Evolutionary conservation across 192 early-diverging fungal species (phyloP).

Genomic region (Coemansia sp.): DNA sequence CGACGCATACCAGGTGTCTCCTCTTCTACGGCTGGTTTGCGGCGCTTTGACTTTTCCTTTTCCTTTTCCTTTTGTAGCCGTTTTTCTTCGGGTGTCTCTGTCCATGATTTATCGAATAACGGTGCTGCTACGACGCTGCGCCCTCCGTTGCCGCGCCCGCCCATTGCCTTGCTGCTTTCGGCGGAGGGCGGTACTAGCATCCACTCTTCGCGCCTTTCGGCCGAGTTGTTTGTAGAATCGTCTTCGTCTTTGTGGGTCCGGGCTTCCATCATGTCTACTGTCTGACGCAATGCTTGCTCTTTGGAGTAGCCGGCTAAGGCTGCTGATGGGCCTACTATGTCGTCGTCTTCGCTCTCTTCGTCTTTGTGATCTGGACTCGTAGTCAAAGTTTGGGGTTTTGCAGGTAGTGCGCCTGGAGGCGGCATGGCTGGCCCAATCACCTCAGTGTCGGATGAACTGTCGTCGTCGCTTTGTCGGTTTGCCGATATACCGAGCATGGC

Average conservation of each 20-base stretch:
- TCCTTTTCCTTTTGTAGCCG: constrained; percentile 11
- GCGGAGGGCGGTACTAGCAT: constrained; percentile 48
- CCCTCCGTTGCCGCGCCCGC: constrained; percentile 1
- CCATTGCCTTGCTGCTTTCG: constrained; percentile 9
- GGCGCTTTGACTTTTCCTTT: constrained; percentile 16
- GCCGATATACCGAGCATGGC: constrained; percentile 35
- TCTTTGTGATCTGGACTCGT: too few relatives aligned
- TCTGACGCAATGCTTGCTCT: constrained; percentile 25
- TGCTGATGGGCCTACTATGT: constrained; percentile 16
- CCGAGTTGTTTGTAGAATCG: background rate
- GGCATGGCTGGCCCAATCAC: constrained; percentile 4
- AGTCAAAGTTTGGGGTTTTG: too few relatives aligned
- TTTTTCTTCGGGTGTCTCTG: constrained; percentile 35
- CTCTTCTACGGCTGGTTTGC: constrained; percentile 12
- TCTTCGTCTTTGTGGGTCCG: constrained; percentile 9
- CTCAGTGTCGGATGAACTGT: background rate
- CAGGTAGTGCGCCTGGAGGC: too few relatives aligned
- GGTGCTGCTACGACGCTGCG: constrained; percentile 7
- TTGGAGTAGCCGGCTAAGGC: constrained; percentile 34
- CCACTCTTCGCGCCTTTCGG: constrained; percentile 33
- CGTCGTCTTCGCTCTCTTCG: too few relatives aligned
- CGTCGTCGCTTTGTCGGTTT: background rate
- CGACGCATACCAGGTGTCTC: constrained; percentile 28
- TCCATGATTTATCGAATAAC: constrained; percentile 53
- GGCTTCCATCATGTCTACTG: constrained; percentile 20